These are phyloP conservation scores for Pisolithus microcarpus DNA, from an alignment of 768 basidiomycete species.

Conservation along the genomic window DNA sequence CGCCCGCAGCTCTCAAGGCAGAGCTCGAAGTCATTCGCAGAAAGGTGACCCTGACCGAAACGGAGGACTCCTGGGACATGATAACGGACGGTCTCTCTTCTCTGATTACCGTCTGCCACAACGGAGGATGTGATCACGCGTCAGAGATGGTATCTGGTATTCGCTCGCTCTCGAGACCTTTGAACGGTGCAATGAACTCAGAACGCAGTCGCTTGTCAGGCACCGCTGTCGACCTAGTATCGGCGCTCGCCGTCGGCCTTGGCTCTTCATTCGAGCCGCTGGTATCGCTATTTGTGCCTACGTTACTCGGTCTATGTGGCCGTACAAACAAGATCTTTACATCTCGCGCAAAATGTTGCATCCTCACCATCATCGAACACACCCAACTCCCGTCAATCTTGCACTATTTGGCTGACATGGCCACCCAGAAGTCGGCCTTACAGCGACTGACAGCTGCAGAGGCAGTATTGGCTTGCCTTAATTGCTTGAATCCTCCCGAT, in stretches of 20 bases:
- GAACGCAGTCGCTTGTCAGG: slow-evolving; percentile 71
- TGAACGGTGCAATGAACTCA: slow-evolving; percentile 57
- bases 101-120: slow-evolving; percentile 43
- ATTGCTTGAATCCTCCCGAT: slow-evolving; percentile 74
- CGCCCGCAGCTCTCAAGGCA: slow-evolving; percentile 24
- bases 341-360: slow-evolving; percentile 54
- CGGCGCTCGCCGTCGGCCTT: slow-evolving; percentile 44
- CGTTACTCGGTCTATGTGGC: slow-evolving; percentile 58
- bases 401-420: slow-evolving; percentile 47
- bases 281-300: slow-evolving; percentile 58
- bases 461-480: slow-evolving; percentile 56
- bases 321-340: slow-evolving; percentile 76
- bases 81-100: slow-evolving; percentile 45
- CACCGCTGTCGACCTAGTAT: slow-evolving; percentile 57
- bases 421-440: slow-evolving; percentile 60
- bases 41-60: slow-evolving; percentile 45
- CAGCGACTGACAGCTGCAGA: slow-evolving; percentile 63
- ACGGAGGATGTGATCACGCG: slow-evolving; percentile 47
- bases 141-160: slow-evolving; percentile 45
- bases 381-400: slow-evolving; percentile 63
- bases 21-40: slow-evolving; percentile 39
- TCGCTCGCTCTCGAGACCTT: slow-evolving; percentile 44
- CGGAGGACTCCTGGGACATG: slow-evolving; percentile 75
- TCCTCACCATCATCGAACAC: slow-evolving; percentile 54
- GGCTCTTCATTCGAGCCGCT: slow-evolving; percentile 61